These are phyloP conservation scores for Yamadazyma spencermartinsiae DNA, from an alignment of 1,139 yeast species.

Conservation along the genomic window DNA sequence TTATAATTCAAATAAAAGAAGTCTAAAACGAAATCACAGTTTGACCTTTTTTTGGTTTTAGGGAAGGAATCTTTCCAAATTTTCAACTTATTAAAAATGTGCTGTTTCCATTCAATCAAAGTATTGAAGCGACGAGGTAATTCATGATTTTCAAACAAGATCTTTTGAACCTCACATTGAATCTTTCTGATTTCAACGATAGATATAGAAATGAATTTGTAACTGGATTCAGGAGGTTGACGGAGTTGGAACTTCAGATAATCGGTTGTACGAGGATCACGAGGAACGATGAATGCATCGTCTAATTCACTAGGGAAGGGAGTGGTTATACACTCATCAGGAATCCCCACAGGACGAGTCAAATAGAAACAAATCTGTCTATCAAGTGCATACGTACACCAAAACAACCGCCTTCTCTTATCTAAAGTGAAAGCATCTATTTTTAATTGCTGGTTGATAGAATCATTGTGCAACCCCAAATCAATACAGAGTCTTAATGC, in stretches of 20 bases:
- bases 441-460: slow-evolving; percentile 23
- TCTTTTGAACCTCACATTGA: slow-evolving; percentile 76
- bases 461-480: slow-evolving; percentile 74
- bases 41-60: slow-evolving; percentile 57
- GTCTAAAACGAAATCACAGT: slow-evolving; percentile 70
- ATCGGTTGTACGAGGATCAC: slow-evolving; percentile 22
- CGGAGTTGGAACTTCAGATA: slow-evolving; percentile 21
- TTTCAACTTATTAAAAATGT: slow-evolving; percentile 52
- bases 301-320: slow-evolving; percentile 74
- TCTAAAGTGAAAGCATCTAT: slow-evolving; percentile 62
- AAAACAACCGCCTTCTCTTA: slow-evolving; percentile 73
- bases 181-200: slow-evolving; percentile 69
- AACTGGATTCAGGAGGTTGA: slow-evolving; percentile 47
- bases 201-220: slow-evolving; percentile 63
- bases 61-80: slow-evolving; percentile 64
- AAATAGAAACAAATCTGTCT: slow-evolving; percentile 73
- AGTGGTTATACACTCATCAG: slow-evolving; percentile 65
- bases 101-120: slow-evolving; percentile 59
- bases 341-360: slow-evolving; percentile 74
- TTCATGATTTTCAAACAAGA: slow-evolving; percentile 68
- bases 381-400: slow-evolving; percentile 88
- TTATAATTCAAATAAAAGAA: slow-evolving; percentile 75
- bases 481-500: slow-evolving; percentile 81
- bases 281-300: slow-evolving; percentile 57
- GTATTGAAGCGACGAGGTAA: slow-evolving; percentile 63